phyloP scores from a whole-genome alignment of 2,329 filamentous ascomycete genomes.

The Aspergillus fructus region DNA sequence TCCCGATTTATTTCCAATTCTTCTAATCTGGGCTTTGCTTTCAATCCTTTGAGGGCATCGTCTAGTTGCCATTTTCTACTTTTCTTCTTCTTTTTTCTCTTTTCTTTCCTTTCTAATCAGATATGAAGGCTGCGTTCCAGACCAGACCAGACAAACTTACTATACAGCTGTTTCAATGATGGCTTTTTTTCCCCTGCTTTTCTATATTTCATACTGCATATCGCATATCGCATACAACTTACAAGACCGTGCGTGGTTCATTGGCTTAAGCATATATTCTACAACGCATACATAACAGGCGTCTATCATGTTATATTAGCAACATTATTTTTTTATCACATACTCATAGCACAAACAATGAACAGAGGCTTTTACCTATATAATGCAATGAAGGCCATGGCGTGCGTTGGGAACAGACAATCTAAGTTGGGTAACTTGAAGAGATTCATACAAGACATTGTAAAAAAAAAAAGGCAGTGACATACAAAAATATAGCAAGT shows the following conservation, averaged over 20 bases:
- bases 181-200: background rate
- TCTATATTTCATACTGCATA: background rate
- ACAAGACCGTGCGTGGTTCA: background rate
- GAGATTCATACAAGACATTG: background rate
- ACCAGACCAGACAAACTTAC: background rate
- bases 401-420: background rate
- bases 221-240: background rate
- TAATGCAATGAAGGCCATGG: background rate
- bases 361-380: background rate
- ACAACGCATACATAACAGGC: background rate
- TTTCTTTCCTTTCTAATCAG: background rate
- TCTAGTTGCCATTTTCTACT: background rate
- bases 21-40: background rate
- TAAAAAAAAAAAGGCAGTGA: background rate
- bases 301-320: background rate
- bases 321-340: background rate
- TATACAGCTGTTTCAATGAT: background rate
- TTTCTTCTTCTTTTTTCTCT: background rate
- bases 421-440: too few species aligned
- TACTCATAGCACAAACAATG: background rate
- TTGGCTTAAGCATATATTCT: background rate
- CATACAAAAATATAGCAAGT: background rate
- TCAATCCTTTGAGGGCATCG: background rate
- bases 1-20: background rate
- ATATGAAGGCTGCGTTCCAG: background rate